Evolutionary conservation across 139 green algal genomes (phyloP), one percentile per base, ranked within the genome.

Genomic region (Volvox africanus): DNA sequence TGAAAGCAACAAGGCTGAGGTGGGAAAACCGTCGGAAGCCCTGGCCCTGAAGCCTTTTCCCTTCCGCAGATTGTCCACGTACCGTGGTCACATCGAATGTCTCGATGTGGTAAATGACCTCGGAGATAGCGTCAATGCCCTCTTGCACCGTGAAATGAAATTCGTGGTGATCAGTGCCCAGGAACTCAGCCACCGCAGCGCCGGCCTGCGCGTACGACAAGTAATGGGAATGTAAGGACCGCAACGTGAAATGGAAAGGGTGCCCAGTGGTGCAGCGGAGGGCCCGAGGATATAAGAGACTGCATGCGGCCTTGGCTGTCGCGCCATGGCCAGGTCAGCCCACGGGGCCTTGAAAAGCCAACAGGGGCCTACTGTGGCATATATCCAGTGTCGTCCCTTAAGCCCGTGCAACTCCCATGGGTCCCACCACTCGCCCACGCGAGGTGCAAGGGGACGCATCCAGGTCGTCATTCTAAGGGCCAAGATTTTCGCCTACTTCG

Each of bases 71-170:
- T 55, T 55, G 9, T 55, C 44, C 5, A 9, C 80, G 9, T 44
- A 96, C 94, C 75, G 93, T 95, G 76, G 94, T 96, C 16, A 92
- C 86, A 82, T 99, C 97, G 90, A 97, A 99, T 36, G 95, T 97
- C 94, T 99, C 98, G 21, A 99, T 96, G 93, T 99, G 97, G 83
- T 96, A 99, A 85, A 99, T 98, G 78, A 99, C 95, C 87, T 99
- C 97, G 33, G 92, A 92, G 71, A 99, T 94, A 37, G 97, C 97
- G 92, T 99, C 98, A 32, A 99, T 96, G 90, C 97, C 98, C 90
- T 99, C 96, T 93, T 99, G 93, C 36, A 99, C 97, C 17, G 98
- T 99, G 95, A 99, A 99, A 80, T 96, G 95, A 93, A 99, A 98
- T 92, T 99, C 98, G 88, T 99, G 97, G 96, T 99, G 98, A 71